Evolutionary conservation across 192 early-diverging fungal species (phyloP).

Genomic region (Lobosporangium transversale): DNA sequence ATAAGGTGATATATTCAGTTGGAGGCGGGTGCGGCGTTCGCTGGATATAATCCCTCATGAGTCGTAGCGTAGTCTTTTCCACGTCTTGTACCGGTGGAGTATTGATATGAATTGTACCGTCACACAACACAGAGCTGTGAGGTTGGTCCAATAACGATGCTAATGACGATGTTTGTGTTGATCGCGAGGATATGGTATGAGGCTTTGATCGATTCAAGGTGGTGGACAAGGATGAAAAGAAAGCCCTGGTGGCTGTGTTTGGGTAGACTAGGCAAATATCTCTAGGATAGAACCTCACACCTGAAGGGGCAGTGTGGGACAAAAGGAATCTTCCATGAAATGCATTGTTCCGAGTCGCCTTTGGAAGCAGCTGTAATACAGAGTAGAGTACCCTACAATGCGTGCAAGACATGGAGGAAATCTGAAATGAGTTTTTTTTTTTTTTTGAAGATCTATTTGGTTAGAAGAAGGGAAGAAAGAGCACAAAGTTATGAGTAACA

Average conservation of each 20-base stretch:
- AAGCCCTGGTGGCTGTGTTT: background rate
- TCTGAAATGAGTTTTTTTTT: background rate
- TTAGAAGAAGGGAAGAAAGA: no score
- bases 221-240: background rate
- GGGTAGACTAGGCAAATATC: background rate
- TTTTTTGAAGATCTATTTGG: no score
- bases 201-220: background rate
- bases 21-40: slow-evolving; percentile 35
- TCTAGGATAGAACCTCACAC: background rate
- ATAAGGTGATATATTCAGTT: slow-evolving; percentile 53
- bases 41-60: slow-evolving; percentile 36
- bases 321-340: background rate
- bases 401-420: background rate
- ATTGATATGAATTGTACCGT: slow-evolving; percentile 11
- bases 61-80: slow-evolving; percentile 3
- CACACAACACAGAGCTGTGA: slow-evolving; percentile 12
- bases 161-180: no score
- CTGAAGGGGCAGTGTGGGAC: background rate
- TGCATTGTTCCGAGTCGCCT: background rate
- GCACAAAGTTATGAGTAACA: no score
- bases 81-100: slow-evolving; percentile 8
- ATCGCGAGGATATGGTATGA: background rate
- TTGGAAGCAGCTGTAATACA: slow-evolving; percentile 1
- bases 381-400: slow-evolving; percentile 15
- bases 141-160: background rate